phyloP scores from a whole-genome alignment of 768 basidiomycete species.

The Naganishia friedmannii region DNA sequence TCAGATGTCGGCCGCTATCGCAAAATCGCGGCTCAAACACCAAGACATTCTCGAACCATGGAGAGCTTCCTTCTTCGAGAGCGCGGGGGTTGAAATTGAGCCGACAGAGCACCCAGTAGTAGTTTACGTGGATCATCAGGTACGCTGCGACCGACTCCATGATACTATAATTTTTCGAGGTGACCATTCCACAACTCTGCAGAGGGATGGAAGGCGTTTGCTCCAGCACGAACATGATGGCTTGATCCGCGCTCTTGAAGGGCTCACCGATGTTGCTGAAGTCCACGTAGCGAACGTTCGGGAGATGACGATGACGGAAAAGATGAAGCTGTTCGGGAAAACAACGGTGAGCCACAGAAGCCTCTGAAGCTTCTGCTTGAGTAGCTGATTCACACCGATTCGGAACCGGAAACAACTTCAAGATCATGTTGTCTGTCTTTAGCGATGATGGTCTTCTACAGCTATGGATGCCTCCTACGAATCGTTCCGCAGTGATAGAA shows the following conservation, averaged over 20 bases:
- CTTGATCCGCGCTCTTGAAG: conserved; percentile 42
- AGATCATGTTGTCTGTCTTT: conserved; percentile 45
- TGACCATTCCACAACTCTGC: not conserved
- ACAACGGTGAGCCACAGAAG: not conserved
- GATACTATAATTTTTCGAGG: not conserved
- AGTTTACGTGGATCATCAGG: conserved; percentile 47
- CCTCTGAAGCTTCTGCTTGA: too few relatives aligned
- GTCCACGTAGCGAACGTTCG: conserved; percentile 44
- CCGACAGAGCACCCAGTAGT: conserved; percentile 41
- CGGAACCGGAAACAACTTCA: not conserved
- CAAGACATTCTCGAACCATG: conserved; percentile 4
- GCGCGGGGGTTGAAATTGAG: not conserved
- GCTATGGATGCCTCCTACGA: conserved; percentile 45
- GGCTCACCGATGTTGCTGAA: conserved; percentile 43
- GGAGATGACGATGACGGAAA: conserved; percentile 40
- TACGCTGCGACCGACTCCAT: not conserved
- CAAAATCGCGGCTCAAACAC: not conserved
- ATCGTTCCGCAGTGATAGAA: conserved; percentile 41
- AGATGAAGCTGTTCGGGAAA: conserved; percentile 37
- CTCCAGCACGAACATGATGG: conserved; percentile 34
- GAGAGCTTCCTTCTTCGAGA: conserved; percentile 15
- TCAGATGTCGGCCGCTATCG: conserved; percentile 23
- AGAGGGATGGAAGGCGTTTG: conserved; percentile 41
- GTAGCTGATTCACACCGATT: too few relatives aligned
- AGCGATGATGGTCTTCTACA: conserved; percentile 38